Percentiles rank a stretch among this genome's conserved stretches.
phyloP scores from a whole-genome alignment of 768 basidiomycete genomes.

The Termitomyces sp. region DNA sequence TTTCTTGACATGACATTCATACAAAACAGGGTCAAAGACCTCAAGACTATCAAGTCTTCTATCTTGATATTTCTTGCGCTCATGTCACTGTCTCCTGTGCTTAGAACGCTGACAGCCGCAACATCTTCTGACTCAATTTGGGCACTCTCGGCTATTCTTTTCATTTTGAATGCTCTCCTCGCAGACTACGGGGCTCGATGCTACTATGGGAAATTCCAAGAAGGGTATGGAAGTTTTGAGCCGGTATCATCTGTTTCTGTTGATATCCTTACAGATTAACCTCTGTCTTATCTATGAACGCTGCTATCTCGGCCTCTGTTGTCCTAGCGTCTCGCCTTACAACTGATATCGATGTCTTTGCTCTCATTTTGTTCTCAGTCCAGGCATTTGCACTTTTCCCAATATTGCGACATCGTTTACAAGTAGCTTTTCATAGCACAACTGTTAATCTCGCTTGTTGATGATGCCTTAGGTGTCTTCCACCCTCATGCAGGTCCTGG shows the following conservation, averaged over 20 bases:
- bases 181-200: conserved; percentile 70
- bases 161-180: conserved; percentile 74
- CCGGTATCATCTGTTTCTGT: conserved; percentile 15
- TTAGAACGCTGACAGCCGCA: conserved; percentile 88
- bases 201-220: conserved; percentile 39
- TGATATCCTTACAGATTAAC: conserved; percentile 46
- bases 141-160: conserved; percentile 85
- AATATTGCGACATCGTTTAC: conserved; percentile 65
- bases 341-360: conserved; percentile 82
- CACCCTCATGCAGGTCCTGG: conserved; percentile 34
- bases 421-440: conserved; percentile 35
- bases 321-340: conserved; percentile 88
- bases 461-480: conserved; percentile 38
- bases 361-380: conserved; percentile 80
- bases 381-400: conserved; percentile 84
- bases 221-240: conserved; percentile 39
- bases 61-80: conserved; percentile 85
- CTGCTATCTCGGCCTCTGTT: conserved; percentile 87
- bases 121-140: conserved; percentile 97
- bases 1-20: neutral
- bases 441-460: conserved; percentile 1
- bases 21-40: conserved; percentile 34
- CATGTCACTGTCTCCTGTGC: conserved; percentile 85
- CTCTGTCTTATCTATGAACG: conserved; percentile 84
- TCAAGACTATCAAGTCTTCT: conserved; percentile 73